These are phyloP conservation scores for Hypoxylon sp. DNA, from an alignment of 2,329 filamentous ascomycete genomes.

Conservation along the genomic window DNA sequence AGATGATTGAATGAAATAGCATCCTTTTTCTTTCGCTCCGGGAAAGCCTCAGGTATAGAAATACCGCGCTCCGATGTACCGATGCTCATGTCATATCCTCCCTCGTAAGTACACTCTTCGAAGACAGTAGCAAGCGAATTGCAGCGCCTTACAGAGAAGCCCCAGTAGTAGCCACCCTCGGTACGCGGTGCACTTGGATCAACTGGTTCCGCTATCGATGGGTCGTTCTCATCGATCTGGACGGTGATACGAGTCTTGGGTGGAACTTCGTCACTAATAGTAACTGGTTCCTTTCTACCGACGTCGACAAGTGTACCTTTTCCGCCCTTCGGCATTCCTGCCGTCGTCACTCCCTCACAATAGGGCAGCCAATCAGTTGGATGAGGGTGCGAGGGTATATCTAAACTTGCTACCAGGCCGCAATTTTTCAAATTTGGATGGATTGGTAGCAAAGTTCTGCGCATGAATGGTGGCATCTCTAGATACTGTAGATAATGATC, in stretches of 20 bases:
- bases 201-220: constrained; percentile 70
- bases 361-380: constrained; percentile 84
- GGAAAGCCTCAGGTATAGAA: constrained; percentile 64
- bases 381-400: constrained; percentile 87
- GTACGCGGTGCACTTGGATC: constrained; percentile 78
- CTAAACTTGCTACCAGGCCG: constrained; percentile 80
- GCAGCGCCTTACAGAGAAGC: constrained; percentile 79
- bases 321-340: constrained; percentile 59
- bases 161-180: constrained; percentile 88
- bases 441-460: constrained; percentile 80
- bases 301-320: constrained; percentile 71
- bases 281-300: constrained; percentile 68
- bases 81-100: constrained; percentile 85
- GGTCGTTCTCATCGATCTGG: constrained; percentile 68
- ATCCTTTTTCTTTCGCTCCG: constrained; percentile 57
- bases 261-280: constrained; percentile 74
- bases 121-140: constrained; percentile 79
- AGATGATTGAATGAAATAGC: constrained; percentile 75
- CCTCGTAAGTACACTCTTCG: constrained; percentile 80
- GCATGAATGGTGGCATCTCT: constrained; percentile 87
- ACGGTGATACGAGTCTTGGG: constrained; percentile 81
- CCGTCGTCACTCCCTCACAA: constrained; percentile 80
- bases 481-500: constrained; percentile 84
- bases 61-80: constrained; percentile 85
- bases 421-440: constrained; percentile 83